Percentiles rank a stretch among this genome's conserved stretches.
Evolutionary conservation across 805 yeast species (phyloP).

Genomic region (Suhomyces tanzawaensis): DNA sequence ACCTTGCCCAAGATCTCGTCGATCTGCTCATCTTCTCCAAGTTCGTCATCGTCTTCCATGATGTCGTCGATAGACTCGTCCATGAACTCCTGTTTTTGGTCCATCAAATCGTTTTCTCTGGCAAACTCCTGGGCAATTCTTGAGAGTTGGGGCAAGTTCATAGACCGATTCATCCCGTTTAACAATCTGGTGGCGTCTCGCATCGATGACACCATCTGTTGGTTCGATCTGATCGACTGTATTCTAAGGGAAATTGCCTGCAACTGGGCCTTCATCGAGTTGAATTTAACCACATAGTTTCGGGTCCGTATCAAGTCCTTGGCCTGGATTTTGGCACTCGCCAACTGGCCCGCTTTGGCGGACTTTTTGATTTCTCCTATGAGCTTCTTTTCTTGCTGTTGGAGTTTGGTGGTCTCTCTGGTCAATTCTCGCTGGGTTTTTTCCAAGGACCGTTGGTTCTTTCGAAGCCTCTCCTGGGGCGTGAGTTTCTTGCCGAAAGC

Average conservation of each 20-base stretch:
- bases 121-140: conserved; percentile 95
- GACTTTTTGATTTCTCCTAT: conserved; percentile 83
- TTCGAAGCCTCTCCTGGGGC: conserved; percentile 92
- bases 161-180: conserved; percentile 81
- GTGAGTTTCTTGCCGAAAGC: conserved; percentile 90
- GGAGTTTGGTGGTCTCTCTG: conserved; percentile 81
- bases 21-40: conserved; percentile 82
- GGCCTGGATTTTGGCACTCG: conserved; percentile 92
- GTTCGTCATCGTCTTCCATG: conserved; percentile 73
- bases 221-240: conserved; percentile 89
- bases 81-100: conserved; percentile 97
- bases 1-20: conserved; percentile 91
- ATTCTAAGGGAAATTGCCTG: conserved; percentile 92
- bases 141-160: conserved; percentile 88
- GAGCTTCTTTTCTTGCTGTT: conserved; percentile 87
- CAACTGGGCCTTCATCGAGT: conserved; percentile 88
- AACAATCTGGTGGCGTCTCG: conserved; percentile 84
- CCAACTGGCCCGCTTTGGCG: conserved; percentile 85
- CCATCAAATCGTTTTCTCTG: conserved; percentile 92
- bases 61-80: conserved; percentile 97
- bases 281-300: conserved; percentile 80
- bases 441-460: conserved; percentile 93
- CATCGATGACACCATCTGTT: conserved; percentile 94
- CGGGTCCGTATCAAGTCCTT: conserved; percentile 90
- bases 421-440: conserved; percentile 91